A percentile compares a stretch with the other conserved stretches of the same genome.
phyloP scores from a whole-genome alignment of 2,329 filamentous ascomycete genomes.

The Diplocarpon mali region DNA sequence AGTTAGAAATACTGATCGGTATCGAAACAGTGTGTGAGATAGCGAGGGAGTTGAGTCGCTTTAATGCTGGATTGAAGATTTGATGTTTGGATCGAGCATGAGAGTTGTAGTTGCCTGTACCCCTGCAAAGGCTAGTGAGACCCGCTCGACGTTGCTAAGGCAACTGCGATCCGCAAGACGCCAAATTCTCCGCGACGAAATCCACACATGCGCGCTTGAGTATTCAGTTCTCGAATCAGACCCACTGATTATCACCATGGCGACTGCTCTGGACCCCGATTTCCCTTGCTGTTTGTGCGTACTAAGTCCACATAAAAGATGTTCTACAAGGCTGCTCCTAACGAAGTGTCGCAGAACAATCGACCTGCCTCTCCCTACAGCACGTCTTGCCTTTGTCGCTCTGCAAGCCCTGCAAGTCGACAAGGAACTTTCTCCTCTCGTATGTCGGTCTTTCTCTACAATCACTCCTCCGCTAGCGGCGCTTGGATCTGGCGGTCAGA shows the following conservation, averaged over 20 bases:
- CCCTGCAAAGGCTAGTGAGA: conserved; percentile 6
- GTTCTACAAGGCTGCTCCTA: not conserved
- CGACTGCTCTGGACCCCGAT: conserved; percentile 29
- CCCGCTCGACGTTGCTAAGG: not conserved
- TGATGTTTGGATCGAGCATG: conserved; percentile 10
- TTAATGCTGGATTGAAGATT: not conserved
- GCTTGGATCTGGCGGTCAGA: conserved; percentile 21
- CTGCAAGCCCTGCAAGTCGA: conserved; percentile 72
- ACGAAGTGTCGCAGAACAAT: conserved; percentile 15
- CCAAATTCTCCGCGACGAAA: not conserved
- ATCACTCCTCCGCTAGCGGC: conserved; percentile 24
- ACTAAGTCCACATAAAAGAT: conserved; percentile 1
- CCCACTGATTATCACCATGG: conserved; percentile 11
- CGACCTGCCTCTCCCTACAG: conserved; percentile 59
- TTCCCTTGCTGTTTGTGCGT: conserved; percentile 57
- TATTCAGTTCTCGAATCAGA: not conserved
- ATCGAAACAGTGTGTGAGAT: conserved; percentile 4
- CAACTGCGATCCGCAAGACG: not conserved
- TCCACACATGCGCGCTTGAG: conserved; percentile 7
- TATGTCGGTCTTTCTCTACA: conserved; percentile 59
- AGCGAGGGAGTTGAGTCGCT: conserved; percentile 8
- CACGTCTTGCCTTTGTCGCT: conserved; percentile 67
- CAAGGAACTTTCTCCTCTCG: conserved; percentile 75
- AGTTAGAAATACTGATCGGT: conserved; percentile 15
- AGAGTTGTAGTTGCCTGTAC: not conserved